Percentiles rank a stretch among this genome's conserved stretches.
phyloP scores from a whole-genome alignment of 306 rosid species.

The Alnus glutinosa region DNA sequence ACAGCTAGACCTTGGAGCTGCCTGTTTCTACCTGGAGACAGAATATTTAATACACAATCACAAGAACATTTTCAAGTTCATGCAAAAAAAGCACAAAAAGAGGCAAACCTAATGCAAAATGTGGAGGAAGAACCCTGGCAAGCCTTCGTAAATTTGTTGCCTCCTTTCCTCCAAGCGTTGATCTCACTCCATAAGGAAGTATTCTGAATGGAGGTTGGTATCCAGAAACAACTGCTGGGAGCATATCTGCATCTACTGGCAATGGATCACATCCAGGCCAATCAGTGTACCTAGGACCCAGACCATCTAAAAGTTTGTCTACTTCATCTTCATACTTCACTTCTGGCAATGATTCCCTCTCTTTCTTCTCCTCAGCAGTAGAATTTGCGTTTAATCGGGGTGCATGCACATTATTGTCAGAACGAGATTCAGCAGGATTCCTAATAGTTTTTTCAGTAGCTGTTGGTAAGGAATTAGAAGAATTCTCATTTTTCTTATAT shows the following conservation, averaged over 20 bases:
- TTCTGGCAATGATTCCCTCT: constrained; percentile 38
- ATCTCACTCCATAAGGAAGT: constrained; percentile 90
- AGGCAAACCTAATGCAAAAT: constrained; percentile 82
- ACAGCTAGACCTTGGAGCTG: constrained; percentile 91
- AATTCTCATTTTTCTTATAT: constrained; percentile 41
- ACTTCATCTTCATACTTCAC: constrained; percentile 80
- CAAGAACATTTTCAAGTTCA: constrained; percentile 19
- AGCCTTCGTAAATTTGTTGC: constrained; percentile 79
- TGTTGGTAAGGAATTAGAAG: constrained; percentile 37
- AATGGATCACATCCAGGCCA: constrained; percentile 92
- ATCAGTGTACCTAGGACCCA: constrained; percentile 87
- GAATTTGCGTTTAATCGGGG: constrained; percentile 35
- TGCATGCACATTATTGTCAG: constrained; percentile 30
- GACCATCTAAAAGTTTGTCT: constrained; percentile 64
- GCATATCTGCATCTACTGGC: constrained; percentile 92
- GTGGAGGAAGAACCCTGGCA: constrained; percentile 96
- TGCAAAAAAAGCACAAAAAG: constrained; percentile 18
- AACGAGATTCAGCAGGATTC: constrained; percentile 41
- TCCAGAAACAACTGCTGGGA: constrained; percentile 70
- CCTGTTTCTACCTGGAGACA: constrained; percentile 74
- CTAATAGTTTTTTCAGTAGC: constrained; percentile 30
- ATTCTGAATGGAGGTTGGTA: constrained; percentile 88
- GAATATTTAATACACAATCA: constrained; percentile 29
- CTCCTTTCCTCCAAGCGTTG: constrained; percentile 70
- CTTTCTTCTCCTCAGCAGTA: constrained; percentile 38